Conservation (phyloP, 305 asterid species). For the Rubia tinctorum region DNA sequence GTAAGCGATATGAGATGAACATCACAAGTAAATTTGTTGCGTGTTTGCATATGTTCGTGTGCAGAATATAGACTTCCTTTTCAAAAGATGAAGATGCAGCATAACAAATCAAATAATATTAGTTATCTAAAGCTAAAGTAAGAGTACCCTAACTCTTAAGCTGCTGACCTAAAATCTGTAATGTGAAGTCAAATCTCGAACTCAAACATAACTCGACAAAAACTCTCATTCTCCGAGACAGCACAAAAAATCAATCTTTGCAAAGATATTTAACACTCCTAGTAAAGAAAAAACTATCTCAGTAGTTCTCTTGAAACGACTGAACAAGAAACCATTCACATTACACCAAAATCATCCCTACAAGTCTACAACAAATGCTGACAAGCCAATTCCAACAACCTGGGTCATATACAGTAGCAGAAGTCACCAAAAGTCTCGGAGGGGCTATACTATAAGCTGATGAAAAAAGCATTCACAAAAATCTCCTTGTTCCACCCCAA, state of each 20-base stretch:
- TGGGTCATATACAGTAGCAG: background rate
- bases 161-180: background rate
- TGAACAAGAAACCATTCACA: background rate
- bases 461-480: background rate
- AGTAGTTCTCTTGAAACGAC: too few species aligned
- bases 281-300: too few species aligned
- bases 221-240: background rate
- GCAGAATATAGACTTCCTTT: background rate
- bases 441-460: too few species aligned
- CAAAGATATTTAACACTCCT: background rate
- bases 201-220: background rate
- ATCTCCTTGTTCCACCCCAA: background rate
- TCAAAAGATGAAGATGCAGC: background rate
- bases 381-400: background rate
- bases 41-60: background rate
- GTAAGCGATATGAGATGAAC: background rate
- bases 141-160: background rate
- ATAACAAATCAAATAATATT: background rate
- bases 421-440: background rate
- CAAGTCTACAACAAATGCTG: background rate
- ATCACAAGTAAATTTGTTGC: background rate
- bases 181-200: background rate
- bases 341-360: background rate
- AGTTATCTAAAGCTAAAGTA: background rate
- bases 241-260: background rate